Conservation (phyloP, 2,329 filamentous ascomycete genomes). For the Monosporascus ibericus region DNA sequence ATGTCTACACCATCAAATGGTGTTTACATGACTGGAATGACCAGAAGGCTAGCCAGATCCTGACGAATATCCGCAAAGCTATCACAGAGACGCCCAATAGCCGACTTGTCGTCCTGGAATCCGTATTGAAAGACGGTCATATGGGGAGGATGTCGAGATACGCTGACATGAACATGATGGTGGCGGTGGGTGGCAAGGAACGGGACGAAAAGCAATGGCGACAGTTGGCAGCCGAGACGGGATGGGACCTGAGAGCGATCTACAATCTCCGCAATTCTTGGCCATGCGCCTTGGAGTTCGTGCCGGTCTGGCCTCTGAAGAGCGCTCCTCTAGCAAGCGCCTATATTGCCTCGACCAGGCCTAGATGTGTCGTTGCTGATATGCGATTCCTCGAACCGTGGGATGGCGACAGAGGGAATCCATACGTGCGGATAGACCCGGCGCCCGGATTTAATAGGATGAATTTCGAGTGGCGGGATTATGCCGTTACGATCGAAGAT, state of each 20-base stretch:
- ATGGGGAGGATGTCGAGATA: constrained; percentile 27
- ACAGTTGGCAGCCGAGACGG: constrained; percentile 19
- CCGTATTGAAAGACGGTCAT: constrained; percentile 26
- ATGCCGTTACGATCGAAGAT: too few relatives aligned
- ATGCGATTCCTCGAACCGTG: constrained; percentile 5
- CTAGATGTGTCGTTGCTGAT: not conserved
- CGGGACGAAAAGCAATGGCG: constrained; percentile 24
- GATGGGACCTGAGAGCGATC: constrained; percentile 22
- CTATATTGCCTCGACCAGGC: too few relatives aligned
- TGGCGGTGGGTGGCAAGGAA: constrained; percentile 26
- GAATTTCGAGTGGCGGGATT: too few relatives aligned
- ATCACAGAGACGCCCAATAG: constrained; percentile 19
- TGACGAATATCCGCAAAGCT: constrained; percentile 20
- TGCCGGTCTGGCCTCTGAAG: too few relatives aligned
- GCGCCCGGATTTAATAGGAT: too few relatives aligned
- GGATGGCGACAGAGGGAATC: not conserved
- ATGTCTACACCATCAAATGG: constrained; percentile 33
- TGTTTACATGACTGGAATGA: constrained; percentile 36
- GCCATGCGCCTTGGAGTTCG: not conserved
- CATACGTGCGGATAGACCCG: too few relatives aligned
- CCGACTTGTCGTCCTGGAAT: constrained; percentile 32
- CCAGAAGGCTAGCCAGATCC: constrained; percentile 22
- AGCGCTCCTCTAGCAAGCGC: too few relatives aligned
- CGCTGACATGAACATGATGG: constrained; percentile 37
- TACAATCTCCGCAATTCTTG: constrained; percentile 15